Evolutionary conservation across 441 rosid species (phyloP).

Genomic region (Populus trichocarpa): DNA sequence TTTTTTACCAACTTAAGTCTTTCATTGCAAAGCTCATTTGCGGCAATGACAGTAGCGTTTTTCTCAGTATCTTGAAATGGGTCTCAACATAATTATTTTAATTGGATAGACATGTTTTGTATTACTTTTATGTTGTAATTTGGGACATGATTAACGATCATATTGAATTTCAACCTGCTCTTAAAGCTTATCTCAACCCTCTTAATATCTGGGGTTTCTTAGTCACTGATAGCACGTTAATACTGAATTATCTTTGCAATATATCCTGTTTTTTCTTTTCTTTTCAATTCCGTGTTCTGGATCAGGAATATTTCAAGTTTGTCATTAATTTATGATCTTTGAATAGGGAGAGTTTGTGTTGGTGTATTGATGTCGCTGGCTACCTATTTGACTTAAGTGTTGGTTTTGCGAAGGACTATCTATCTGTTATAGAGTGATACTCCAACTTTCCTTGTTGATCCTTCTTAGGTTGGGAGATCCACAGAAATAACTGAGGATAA

Average conservation of each 20-base stretch:
- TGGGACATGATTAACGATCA: neutral
- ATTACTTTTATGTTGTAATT: neutral
- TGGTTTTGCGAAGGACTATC: slow-evolving; percentile 10
- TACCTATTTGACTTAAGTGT: neutral
- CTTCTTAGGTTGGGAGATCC: slow-evolving; percentile 39
- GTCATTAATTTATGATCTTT: neutral
- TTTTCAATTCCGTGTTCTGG: neutral
- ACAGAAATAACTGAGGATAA: slow-evolving; percentile 67
- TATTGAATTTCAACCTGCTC: neutral
- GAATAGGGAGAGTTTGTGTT: neutral
- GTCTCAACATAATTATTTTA: neutral
- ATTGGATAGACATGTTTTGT: neutral
- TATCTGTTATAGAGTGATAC: neutral
- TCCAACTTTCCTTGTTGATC: slow-evolving; percentile 11
- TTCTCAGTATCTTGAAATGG: neutral
- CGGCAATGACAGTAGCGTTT: neutral
- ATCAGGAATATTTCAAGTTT: neutral
- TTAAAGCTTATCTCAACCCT: neutral
- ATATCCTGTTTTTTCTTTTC: neutral
- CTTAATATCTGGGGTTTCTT: neutral
- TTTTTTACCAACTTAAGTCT: neutral
- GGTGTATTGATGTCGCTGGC: slow-evolving; percentile 9
- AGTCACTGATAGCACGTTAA: neutral
- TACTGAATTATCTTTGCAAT: neutral
- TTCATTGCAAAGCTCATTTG: neutral